Evolutionary conservation across 2,329 filamentous ascomycete species (phyloP), one percentile per base, ranked within the genome.

Genomic region (Plenodomus biglobosus): DNA sequence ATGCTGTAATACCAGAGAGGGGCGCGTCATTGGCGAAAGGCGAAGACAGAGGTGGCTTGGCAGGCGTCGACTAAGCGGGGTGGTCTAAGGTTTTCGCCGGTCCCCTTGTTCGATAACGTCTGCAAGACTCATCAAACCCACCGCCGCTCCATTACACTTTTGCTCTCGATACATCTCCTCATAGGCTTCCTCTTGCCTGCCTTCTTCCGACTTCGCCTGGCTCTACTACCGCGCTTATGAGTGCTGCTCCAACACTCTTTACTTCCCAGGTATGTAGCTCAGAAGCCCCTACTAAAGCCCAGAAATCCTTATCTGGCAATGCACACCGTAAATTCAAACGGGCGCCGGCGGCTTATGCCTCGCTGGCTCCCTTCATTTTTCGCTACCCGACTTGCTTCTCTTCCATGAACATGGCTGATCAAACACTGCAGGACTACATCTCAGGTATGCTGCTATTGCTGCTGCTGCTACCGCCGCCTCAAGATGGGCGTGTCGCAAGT

Each of bases 391-490:
- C 27, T 44, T 39, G 46, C 32, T 37, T 55, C 44, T 36, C 35
- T 15, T 18, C 41, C 30, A 34, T 57, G 54, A 60, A 38, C 44
- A 55, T 62, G 59, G 65, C 73, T 75, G 68, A 75, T 59, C 62
- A 56, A 58, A 48, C 54, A 49, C 42, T 52, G 38, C 61, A 80
- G 83, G 82, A 85, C 76, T 85, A 85, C 75, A 84, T 85, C 76
- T 84, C 81, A 77, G 78, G 77, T 80, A 78, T 68, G 73, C 58
- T 58, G 52, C n/a, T n/a, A n/a, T n/a, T n/a, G n/a, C n/a, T n/a
- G n/a, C n/a, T n/a, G n/a, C n/a, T n/a, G n/a, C 45, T 40, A 73
- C 58, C 56, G 52, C 44, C 39, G 48, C 42, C 50, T 44, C 45
- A 45, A 48, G 37, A 55, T 58, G 35, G 30, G 48, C 52, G 42